phyloP scores from a whole-genome alignment of 441 rosid genomes.

The Corymbia citriodora region DNA sequence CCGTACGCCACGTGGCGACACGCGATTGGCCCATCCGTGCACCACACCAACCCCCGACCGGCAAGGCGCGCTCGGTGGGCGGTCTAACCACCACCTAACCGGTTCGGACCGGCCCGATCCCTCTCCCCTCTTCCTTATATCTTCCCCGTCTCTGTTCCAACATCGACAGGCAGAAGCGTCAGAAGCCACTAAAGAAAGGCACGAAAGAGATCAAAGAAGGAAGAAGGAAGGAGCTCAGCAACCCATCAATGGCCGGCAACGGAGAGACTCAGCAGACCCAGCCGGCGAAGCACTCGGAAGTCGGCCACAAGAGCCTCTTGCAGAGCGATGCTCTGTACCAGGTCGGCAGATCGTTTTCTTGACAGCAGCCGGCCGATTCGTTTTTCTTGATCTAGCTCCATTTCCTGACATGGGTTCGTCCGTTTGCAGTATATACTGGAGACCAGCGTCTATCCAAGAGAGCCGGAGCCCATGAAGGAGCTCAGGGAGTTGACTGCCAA shows the following conservation, averaged over 20 bases:
- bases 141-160: not conserved
- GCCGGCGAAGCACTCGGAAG: constrained; percentile 64
- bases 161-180: not conserved
- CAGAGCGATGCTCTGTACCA: constrained; percentile 91
- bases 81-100: not conserved
- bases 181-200: not conserved
- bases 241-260: constrained; percentile 6
- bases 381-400: not conserved
- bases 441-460: constrained; percentile 10
- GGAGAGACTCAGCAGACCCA: constrained; percentile 26
- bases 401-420: not conserved
- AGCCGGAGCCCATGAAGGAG: constrained; percentile 15
- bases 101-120: not conserved
- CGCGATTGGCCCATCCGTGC: not conserved
- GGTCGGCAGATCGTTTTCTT: constrained; percentile 19
- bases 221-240: not conserved
- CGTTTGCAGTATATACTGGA: constrained; percentile 4
- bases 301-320: constrained; percentile 87
- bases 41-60: not conserved
- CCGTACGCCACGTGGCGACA: not conserved
- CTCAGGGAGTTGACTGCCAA: constrained; percentile 6
- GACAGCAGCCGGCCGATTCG: not conserved
- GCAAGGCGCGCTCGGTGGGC: not conserved
- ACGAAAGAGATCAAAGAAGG: not conserved
- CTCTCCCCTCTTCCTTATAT: not conserved